phyloP scores from a whole-genome alignment of 2,329 filamentous ascomycete genomes.

The Fusarium siculi region DNA sequence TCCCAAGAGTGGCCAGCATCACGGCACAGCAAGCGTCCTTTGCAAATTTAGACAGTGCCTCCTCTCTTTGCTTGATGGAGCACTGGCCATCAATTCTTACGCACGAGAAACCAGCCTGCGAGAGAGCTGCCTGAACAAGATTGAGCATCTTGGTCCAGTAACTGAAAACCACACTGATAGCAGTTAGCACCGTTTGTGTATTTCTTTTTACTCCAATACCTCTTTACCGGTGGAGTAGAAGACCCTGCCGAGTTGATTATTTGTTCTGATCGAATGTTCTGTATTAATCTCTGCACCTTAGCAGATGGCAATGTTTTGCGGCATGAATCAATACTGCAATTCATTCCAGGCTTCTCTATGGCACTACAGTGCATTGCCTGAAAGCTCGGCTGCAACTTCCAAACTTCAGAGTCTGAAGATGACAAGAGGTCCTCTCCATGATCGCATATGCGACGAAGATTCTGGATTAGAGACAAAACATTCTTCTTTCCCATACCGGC shows the following conservation, averaged over 20 bases:
- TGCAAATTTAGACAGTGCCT: constrained; percentile 25
- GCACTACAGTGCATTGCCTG: too few species aligned
- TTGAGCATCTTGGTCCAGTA: constrained; percentile 42
- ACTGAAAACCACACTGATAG: constrained; percentile 7
- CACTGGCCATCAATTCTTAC: constrained; percentile 45
- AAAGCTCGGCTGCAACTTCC: neutral
- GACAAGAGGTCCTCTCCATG: constrained; percentile 6
- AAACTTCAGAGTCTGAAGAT: neutral
- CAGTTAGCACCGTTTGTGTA: fast-evolving
- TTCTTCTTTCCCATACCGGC: neutral
- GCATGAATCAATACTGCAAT: fast-evolving
- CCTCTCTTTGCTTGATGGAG: constrained; percentile 4
- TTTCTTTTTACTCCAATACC: neutral
- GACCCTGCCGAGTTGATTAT: fast-evolving
- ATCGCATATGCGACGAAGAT: constrained; percentile 12
- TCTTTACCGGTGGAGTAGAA: fast-evolving
- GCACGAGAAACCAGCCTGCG: constrained; percentile 7
- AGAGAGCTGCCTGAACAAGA: constrained; percentile 34
- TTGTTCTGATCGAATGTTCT: neutral
- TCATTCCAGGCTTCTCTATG: fast-evolving
- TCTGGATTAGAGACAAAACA: neutral
- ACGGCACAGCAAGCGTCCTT: constrained; percentile 31
- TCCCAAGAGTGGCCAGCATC: constrained; percentile 48
- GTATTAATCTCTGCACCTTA: neutral
- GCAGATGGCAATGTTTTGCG: fast-evolving